Base-by-base conservation (phyloP, 192 early-diverging fungal species). In the Backusella australiensis region DNA sequence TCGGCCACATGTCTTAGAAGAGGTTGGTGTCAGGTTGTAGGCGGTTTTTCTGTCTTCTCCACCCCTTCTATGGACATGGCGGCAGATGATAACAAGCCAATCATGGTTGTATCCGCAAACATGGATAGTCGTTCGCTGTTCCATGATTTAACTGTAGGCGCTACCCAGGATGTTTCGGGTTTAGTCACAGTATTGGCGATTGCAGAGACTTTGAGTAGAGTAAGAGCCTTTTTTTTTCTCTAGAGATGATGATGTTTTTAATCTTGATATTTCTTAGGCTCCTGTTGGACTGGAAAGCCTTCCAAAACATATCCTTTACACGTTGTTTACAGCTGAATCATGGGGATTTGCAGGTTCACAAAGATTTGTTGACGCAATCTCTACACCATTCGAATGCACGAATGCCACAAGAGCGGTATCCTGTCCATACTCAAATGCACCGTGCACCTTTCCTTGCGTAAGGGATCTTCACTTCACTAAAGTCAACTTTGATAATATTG, bases 271-370 rank as follows among this genome's bases (percentile, higher is more conserved):
- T 67, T 38, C 14, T 14, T 63, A 88, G 89, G 85, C 89, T 21
- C 80, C 82, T 6, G 75, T 79, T 5, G 67, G 74, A 56, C 59
- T 90, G 6, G 73, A 78, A 12, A 34, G 78, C 3, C 81, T 93
- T 65, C 78, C 81, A 44, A 92, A 93, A 69, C 88, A 94, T 76
- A 90, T 96, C 29, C 17, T 96, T 34, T 96, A 92, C 80, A 94
- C 91, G 14, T 79, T 88, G 17, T 96, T 96, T 75, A 85, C 86
- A 23, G 90, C 85, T 15, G 94, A 96, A 79, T 68, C 89, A 34
- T 96, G 90, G 87, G 92, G 88, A 35, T 92, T 88, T 77, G 86
- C 90, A 42, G 94, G 94, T n/a, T 96, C 94, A 3, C 87, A 93
- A 76, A 81, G 94, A 39, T 96, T 96, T 80, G 92, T 94, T 4